phyloP scores from a whole-genome alignment of 2,329 filamentous ascomycete genomes.

The Penicillium sp. region DNA sequence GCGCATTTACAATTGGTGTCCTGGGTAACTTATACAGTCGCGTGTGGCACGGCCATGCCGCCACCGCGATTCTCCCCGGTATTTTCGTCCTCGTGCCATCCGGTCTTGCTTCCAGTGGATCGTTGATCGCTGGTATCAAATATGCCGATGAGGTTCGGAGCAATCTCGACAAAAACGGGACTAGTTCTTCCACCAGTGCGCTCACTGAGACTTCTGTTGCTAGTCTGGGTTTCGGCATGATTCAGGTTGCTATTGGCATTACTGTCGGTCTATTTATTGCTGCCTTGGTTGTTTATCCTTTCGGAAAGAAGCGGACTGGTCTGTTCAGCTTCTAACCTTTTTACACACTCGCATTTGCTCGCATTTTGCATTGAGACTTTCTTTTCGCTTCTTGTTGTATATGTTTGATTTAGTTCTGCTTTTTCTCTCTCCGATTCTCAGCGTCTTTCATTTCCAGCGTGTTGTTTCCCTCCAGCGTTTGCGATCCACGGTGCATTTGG shows the following conservation, averaged over 20 bases:
- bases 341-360: background rate
- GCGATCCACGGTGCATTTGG: background rate
- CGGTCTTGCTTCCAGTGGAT: slow-evolving; percentile 61
- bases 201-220: slow-evolving; percentile 43
- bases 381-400: background rate
- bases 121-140: slow-evolving; percentile 59
- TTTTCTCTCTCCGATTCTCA: slow-evolving; percentile 3
- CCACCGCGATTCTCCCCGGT: slow-evolving; percentile 82
- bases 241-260: slow-evolving; percentile 53
- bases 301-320: slow-evolving; percentile 52
- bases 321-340: slow-evolving; percentile 47
- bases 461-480: background rate
- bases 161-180: slow-evolving; percentile 28
- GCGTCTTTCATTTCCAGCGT: background rate
- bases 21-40: slow-evolving; percentile 80
- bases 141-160: slow-evolving; percentile 57
- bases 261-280: slow-evolving; percentile 53
- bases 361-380: background rate
- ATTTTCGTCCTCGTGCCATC: slow-evolving; percentile 75
- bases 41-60: slow-evolving; percentile 73
- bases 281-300: slow-evolving; percentile 51
- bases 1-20: slow-evolving; percentile 77
- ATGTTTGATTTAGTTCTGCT: background rate
- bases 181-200: slow-evolving; percentile 20
- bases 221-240: slow-evolving; percentile 52